These are phyloP conservation scores for Batkoa obscura DNA, from an alignment of 371 early-diverging fungal species.

Conservation along the genomic window DNA sequence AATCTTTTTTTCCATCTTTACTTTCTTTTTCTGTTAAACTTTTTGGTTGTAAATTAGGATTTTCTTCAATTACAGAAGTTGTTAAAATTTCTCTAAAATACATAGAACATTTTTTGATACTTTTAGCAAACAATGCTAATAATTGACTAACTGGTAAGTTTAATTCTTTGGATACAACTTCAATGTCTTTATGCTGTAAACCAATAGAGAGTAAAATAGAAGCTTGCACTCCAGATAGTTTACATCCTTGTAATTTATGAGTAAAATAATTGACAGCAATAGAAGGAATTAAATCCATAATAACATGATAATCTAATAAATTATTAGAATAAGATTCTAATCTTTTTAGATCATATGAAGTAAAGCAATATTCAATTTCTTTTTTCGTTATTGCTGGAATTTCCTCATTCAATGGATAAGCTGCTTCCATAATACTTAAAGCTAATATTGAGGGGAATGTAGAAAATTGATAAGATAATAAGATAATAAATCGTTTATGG, in stretches of 20 bases:
- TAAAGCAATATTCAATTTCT: conserved; percentile 38
- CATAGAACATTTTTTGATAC: conserved; percentile 53
- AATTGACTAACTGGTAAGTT: conserved; percentile 63
- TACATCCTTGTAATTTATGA: conserved; percentile 31
- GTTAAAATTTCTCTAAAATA: conserved; percentile 37
- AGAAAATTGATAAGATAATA: conserved; percentile 74
- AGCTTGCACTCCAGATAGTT: conserved; percentile 71
- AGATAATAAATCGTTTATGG: conserved; percentile 61
- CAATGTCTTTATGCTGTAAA: conserved; percentile 75
- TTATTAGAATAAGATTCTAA: conserved; percentile 86
- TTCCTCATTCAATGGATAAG: conserved; percentile 7
- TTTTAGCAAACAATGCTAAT: conserved; percentile 83
- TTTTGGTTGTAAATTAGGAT: conserved; percentile 10
- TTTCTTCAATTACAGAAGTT: conserved; percentile 10
- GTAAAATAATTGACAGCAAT: conserved; percentile 63
- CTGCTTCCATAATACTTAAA: conserved; percentile 61
- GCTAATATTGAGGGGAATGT: conserved; percentile 67
- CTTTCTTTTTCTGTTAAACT: neutral
- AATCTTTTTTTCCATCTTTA: conserved; percentile 9
- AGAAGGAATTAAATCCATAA: conserved; percentile 75
- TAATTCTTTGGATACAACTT: conserved; percentile 71
- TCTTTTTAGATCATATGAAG: conserved; percentile 83
- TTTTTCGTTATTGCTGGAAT: conserved; percentile 17
- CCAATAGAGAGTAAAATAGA: conserved; percentile 75
- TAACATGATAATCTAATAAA: conserved; percentile 89